phyloP scores from a whole-genome alignment of 2,329 filamentous ascomycete genomes.

The Penicillium corylophilum region DNA sequence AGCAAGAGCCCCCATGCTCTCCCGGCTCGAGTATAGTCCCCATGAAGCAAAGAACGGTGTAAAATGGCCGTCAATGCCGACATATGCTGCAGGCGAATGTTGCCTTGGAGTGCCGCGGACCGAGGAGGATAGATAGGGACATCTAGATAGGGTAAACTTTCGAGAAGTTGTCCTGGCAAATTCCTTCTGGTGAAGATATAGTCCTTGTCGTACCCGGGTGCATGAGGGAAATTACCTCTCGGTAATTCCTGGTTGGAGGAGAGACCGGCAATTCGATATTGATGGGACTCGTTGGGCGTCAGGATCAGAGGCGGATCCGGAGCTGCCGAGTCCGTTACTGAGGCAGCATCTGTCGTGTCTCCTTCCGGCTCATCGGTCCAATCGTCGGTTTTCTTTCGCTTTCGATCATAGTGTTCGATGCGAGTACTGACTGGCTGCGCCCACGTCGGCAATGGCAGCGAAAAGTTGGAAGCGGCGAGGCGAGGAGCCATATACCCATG shows the following conservation, averaged over 20 bases:
- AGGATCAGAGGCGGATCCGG: slow-evolving; percentile 29
- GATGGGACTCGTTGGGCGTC: slow-evolving; percentile 42
- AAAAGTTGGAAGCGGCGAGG: slow-evolving; percentile 37
- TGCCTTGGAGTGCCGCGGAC: slow-evolving; percentile 32
- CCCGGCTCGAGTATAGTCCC: slow-evolving; percentile 69
- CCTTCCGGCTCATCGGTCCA: slow-evolving; percentile 27
- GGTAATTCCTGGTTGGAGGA: slow-evolving; percentile 40
- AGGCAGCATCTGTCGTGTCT: slow-evolving; percentile 32
- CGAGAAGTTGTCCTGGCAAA: slow-evolving; percentile 19
- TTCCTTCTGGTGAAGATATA: slow-evolving; percentile 9
- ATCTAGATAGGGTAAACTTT: slow-evolving; percentile 31
- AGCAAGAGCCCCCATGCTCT: slow-evolving; percentile 74
- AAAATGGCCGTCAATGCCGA: slow-evolving; percentile 67
- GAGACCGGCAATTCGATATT: slow-evolving; percentile 46
- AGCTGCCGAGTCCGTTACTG: slow-evolving; percentile 20
- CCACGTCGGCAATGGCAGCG: slow-evolving; percentile 39
- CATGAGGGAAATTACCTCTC: slow-evolving; percentile 44
- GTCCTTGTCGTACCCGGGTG: slow-evolving; percentile 18
- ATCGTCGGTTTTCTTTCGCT: slow-evolving; percentile 32
- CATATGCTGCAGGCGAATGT: slow-evolving; percentile 56
- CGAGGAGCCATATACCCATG: slow-evolving; percentile 29
- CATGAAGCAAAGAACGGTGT: slow-evolving; percentile 68
- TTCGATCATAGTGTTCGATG: slow-evolving; percentile 37
- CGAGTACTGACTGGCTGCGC: slow-evolving; percentile 37
- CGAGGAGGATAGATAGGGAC: slow-evolving; percentile 36